Base-by-base conservation (phyloP, 2,329 filamentous ascomycete species). In the Cyphellophora attinorum region DNA sequence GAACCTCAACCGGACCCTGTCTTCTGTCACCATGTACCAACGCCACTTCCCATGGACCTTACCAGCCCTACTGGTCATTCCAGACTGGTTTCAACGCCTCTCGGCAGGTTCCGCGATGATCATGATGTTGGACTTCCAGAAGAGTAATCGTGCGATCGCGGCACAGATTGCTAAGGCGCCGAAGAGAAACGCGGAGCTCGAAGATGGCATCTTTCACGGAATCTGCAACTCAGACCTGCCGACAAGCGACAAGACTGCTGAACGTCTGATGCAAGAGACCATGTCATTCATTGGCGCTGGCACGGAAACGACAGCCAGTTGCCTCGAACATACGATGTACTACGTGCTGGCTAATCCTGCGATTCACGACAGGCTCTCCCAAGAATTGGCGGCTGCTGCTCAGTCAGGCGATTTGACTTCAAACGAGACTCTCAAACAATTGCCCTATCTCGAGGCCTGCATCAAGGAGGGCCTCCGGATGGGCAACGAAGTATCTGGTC, bases 381-480 rank as follows among this genome's bases (percentile, higher is more conserved):
- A 28, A 15, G 27, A 19, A 15, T 15, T 29, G n/a, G 15, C 23
- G 2, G 16, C 25, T n/a, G 16, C 12, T 5, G 27, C 16, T 13
- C 14, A 12, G 10, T 19, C n/a, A 16, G 33, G n/a, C 23, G 23
- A 37, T 5, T 32, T 43, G 29, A 34, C 34, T 13, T 29, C 36
- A 3, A 43, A 43, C 28, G 36, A 29, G 19, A 41, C 33, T n/a
- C 35, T 46, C 14, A 36, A 44, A 29, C 30, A 30, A 3, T 38
- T 47, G 6, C 58, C 61, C 0, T 73, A 70, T 40, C 56, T 74
- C 5, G 61, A 66, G 38, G 69, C 70, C 0, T 62, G 65, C 2
- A 60, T 73, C 17, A 61, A 62, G 31, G 70, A 74, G 45, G 62
- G 61, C 0, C 52, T 72, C 6, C 58, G 70, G 0, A 55, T 70